Evolutionary conservation across 164 flowering plant species (phyloP), one percentile per base, ranked within the genome.

Genomic region (Warburgia ugandensis): DNA sequence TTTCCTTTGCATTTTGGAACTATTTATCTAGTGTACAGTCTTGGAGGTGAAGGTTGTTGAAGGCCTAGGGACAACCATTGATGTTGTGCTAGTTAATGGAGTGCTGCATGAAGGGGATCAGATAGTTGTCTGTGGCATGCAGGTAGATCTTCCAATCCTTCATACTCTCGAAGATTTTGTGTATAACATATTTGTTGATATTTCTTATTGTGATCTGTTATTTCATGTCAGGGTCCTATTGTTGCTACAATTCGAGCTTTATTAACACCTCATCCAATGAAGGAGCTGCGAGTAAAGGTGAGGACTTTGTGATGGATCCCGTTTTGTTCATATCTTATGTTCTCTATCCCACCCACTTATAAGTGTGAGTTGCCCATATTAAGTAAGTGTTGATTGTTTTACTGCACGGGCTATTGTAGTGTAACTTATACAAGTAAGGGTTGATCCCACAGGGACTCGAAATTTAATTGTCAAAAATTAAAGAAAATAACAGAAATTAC

Each of bases 41-140:
- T 71, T 94, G 77, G 99, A 94, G 69, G 99, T 94, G 54, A 94
- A 94, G 68, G 99, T 89, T 45, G 53, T 89, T 62, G 97, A 86
- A 76, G 99, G 99, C 54, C 88, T 78, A 47, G 99, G 99, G 52
- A 94, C 97, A 57, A 94, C 97, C 29, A 86, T 94, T 56, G 99
- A 94, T 81, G 99, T 94, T 54, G 88, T 94, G 30, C 67, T 94
- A 27, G 96, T 94, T 9, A 94, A 94, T 73, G 99, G 99, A 27
- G 76, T 89, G 63, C 92, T 94, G 55, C 99, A 81, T 70, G 97
- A 89, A 67, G 96, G 92, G 26, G 96, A 94, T 74, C 96, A 89
- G 62, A 86, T 94, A 52, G 95, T 89, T 64, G 99, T 94, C 54
- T 86, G 99, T 55, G 99, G 97, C 54, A 72, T 84, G 86, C 97